These are phyloP conservation scores for Chenopodium berlandieri DNA, from an alignment of 148 eudicot genomes.

Conservation along the genomic window DNA sequence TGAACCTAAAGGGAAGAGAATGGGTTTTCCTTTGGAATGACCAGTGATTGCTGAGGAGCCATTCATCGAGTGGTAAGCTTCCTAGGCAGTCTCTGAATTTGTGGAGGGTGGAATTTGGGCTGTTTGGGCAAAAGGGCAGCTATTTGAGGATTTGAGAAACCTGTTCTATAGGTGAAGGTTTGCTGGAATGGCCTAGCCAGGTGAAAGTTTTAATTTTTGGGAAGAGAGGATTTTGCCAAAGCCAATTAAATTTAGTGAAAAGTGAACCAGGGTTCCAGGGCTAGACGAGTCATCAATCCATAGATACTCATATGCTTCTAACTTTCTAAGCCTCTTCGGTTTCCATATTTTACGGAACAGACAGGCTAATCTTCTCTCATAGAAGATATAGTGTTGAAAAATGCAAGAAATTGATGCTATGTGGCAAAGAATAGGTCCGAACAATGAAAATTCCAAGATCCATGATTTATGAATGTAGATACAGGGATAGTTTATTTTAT, in stretches of 20 bases:
- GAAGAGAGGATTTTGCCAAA: neutral
- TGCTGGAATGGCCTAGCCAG: neutral
- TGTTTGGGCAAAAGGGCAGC: neutral
- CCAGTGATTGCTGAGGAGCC: neutral
- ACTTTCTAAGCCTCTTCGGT: neutral
- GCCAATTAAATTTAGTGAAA: neutral
- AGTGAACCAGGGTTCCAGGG: neutral
- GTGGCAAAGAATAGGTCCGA: neutral
- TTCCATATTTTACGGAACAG: neutral
- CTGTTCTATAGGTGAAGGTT: neutral
- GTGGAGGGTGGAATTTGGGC: neutral
- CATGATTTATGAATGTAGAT: neutral
- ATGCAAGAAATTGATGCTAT: neutral
- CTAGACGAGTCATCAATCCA: neutral
- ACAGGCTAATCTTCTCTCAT: neutral
- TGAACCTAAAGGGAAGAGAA: neutral
- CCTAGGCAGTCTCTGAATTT: neutral
- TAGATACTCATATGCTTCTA: neutral
- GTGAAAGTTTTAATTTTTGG: too few relatives aligned
- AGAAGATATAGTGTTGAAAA: too few relatives aligned
- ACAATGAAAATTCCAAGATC: too few relatives aligned
- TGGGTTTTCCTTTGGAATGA: neutral
- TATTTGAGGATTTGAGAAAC: too few relatives aligned
- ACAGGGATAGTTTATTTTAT: neutral
- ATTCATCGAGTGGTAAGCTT: neutral